Evolutionary conservation across 2,329 filamentous ascomycete species (phyloP).

Genomic region (Rugonectria rugulosa): DNA sequence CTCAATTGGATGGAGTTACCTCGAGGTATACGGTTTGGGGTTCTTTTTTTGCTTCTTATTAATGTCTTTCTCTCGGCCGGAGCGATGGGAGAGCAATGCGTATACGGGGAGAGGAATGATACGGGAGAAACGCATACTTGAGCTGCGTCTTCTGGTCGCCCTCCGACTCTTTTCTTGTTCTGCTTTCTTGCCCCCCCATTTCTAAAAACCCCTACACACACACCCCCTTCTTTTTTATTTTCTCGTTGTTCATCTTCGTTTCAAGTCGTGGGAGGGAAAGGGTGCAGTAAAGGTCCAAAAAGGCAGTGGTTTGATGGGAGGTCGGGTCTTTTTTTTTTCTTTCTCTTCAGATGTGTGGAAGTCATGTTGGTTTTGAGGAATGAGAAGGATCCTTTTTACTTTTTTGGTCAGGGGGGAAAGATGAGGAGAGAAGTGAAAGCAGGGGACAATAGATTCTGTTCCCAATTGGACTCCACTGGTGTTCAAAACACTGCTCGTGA

Average conservation of each 20-base stretch:
- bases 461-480: constrained; percentile 38
- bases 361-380: constrained; percentile 35
- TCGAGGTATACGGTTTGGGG: constrained; percentile 28
- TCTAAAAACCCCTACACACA: too few species aligned
- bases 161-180: neutral
- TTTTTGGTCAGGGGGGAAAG: constrained; percentile 34
- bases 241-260: neutral
- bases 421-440: constrained; percentile 24
- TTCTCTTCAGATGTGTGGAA: constrained; percentile 37
- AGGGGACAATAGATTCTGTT: constrained; percentile 41
- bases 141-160: neutral
- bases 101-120: constrained; percentile 17
- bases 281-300: constrained; percentile 12
- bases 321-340: too few species aligned
- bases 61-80: neutral
- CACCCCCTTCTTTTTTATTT: constrained; percentile 13
- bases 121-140: constrained; percentile 12
- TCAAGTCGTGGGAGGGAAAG: neutral
- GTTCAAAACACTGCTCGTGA: too few species aligned
- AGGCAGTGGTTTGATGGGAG: constrained; percentile 27
- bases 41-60: constrained; percentile 20
- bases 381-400: too few species aligned
- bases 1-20: constrained; percentile 40
- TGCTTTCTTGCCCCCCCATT: too few species aligned
- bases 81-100: constrained; percentile 8